Evolutionary conservation across 352 stramenopile species (phyloP).

Genomic region (Phytophthora europaea): DNA sequence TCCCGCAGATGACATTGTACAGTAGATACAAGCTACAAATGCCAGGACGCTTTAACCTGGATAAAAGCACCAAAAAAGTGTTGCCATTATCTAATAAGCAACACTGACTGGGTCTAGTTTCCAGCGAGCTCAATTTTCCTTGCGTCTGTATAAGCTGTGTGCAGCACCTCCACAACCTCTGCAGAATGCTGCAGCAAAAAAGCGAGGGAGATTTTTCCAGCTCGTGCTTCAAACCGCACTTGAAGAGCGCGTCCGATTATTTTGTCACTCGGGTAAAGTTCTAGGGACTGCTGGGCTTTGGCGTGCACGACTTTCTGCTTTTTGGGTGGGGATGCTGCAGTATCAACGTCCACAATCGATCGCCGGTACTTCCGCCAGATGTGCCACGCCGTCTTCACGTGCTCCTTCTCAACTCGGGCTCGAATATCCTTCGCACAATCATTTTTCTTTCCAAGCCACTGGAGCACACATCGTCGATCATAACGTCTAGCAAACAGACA

Average conservation of each 20-base stretch:
- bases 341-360: slow-evolving; percentile 28
- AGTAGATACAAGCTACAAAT: too few relatives aligned
- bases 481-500: slow-evolving; percentile 76
- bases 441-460: slow-evolving; percentile 49
- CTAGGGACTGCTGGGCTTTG: slow-evolving; percentile 67
- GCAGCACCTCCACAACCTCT: slow-evolving; percentile 61
- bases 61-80: not conserved
- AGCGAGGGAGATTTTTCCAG: slow-evolving; percentile 47
- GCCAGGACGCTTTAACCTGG: too few relatives aligned
- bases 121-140: slow-evolving; percentile 33
- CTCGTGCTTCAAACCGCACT: slow-evolving; percentile 41
- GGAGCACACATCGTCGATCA: slow-evolving; percentile 64
- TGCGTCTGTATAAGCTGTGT: slow-evolving; percentile 46
- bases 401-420: slow-evolving; percentile 63
- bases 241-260: slow-evolving; percentile 60
- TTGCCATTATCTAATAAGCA: not conserved
- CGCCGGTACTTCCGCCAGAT: slow-evolving; percentile 77
- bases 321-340: slow-evolving; percentile 13
- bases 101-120: not conserved
- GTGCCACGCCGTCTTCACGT: slow-evolving; percentile 78
- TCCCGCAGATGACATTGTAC: not conserved
- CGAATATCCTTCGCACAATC: slow-evolving; percentile 37
- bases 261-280: slow-evolving; percentile 74
- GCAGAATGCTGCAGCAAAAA: slow-evolving; percentile 53
- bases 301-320: slow-evolving; percentile 34